Evolutionary conservation across 2,329 filamentous ascomycete genomes (phyloP).

Genomic region (Ceratocystis cacaofunesta): DNA sequence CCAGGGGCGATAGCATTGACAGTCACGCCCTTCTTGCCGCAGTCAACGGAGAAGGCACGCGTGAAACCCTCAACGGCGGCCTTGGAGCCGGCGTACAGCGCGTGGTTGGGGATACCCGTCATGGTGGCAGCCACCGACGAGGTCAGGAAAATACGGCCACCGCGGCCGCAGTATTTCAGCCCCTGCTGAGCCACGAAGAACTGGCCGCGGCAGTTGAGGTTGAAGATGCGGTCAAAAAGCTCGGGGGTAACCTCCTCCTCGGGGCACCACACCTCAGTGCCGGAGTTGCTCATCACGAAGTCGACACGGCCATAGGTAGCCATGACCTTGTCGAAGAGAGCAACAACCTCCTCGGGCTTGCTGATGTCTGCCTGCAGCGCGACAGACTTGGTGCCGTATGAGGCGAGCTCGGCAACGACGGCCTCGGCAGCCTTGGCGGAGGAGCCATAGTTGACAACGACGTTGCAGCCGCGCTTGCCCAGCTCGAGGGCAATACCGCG

Average conservation of each 20-base stretch:
- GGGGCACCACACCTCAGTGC: constrained; percentile 56
- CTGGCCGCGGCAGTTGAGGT: constrained; percentile 55
- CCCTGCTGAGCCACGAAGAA: constrained; percentile 68
- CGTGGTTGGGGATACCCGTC: constrained; percentile 53
- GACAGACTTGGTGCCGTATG: constrained; percentile 42
- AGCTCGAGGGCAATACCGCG: constrained; percentile 52
- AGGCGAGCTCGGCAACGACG: constrained; percentile 38
- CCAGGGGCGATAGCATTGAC: constrained; percentile 60
- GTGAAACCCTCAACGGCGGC: constrained; percentile 59
- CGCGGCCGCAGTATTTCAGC: constrained; percentile 53
- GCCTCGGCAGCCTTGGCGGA: constrained; percentile 40
- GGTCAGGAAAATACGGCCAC: constrained; percentile 60
- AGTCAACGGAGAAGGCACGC: constrained; percentile 57
- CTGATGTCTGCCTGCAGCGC: constrained; percentile 52
- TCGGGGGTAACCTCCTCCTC: constrained; percentile 54
- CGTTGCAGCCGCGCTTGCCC: constrained; percentile 45
- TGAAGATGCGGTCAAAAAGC: constrained; percentile 58
- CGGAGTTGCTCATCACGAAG: constrained; percentile 58
- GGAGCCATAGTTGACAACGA: constrained; percentile 53
- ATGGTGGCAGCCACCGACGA: constrained; percentile 53
- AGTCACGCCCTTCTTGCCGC: constrained; percentile 51
- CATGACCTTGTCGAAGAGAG: constrained; percentile 51
- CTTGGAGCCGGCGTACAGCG: constrained; percentile 57
- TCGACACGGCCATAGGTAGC: constrained; percentile 53
- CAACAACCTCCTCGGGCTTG: constrained; percentile 41